Evolutionary conservation across 352 stramenopile genomes (phyloP), one percentile per base, ranked within the genome.

Genomic region (Phytophthora cajani): DNA sequence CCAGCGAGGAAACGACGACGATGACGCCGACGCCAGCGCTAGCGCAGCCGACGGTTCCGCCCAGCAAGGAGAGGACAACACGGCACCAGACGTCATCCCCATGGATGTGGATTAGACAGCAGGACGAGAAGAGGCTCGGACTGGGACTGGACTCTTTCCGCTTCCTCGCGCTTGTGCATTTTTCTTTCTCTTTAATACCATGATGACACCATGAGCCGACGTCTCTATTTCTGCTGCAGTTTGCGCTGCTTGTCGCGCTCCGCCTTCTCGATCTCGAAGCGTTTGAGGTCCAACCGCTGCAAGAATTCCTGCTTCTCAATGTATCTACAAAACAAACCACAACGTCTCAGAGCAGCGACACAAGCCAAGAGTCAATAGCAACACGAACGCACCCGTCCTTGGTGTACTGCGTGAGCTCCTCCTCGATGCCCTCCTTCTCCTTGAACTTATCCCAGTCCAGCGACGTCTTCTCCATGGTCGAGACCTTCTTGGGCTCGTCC

Each of bases 401-500:
- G 7, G 88, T 97, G 78, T 96, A 88, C 55, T 98, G 94, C 36
- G 90, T 81, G 14, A 99, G 77, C 63, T 98, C 92, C 55, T 98
- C 95, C 50, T 97, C 89, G 56, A 98, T 89, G 47, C 90, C 90
- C 57, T 97, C 82, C 36, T 94, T 79, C 42, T 95, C 81, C 73
- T 99, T 99, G 82, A 98, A 99, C 23, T 89, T 86, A 75, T 98
- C 94, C 97, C 97, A 99, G 77, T 99, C 97, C 16, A 97, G 75
- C 33, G 84, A 96, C 40, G 95, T 96, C 75, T 99, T 99, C 79
- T 97, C 92, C 62, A 98, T 97, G 6, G 95, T 98, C 10, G 92
- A 97, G 7, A 98, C 81, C 71, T 98, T 98, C 75, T 96, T 92
- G 0, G 93, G 93, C 17, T 84, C 88, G 46, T 96, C 87, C 33